A percentile compares a stretch with the other conserved stretches of the same genome.
These are phyloP conservation scores for Fusarium sterilihyphosum DNA, from an alignment of 2,329 filamentous ascomycete species.

Conservation along the genomic window DNA sequence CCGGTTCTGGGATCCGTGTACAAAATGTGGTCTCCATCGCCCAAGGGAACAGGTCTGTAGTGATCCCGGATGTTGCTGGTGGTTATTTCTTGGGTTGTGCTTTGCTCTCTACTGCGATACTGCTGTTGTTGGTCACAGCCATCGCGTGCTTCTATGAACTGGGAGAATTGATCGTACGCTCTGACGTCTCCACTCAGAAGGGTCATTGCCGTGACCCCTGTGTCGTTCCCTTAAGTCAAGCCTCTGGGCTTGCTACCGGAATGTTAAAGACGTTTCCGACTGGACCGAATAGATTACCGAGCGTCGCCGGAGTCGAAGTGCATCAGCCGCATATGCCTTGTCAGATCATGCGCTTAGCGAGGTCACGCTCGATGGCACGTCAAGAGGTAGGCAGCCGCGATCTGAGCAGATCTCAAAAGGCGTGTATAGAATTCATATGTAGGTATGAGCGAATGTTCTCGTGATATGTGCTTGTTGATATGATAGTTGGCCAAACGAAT, in stretches of 20 bases:
- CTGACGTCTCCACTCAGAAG: constrained; percentile 12
- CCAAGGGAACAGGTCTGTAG: constrained; percentile 70
- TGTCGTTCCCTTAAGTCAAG: constrained; percentile 30
- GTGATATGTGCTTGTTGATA: neutral
- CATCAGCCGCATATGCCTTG: constrained; percentile 60
- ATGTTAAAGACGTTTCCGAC: constrained; percentile 32
- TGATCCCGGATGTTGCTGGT: constrained; percentile 63
- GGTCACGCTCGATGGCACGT: constrained; percentile 70
- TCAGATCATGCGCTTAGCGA: constrained; percentile 63
- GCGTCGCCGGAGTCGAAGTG: constrained; percentile 65
- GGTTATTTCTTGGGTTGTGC: constrained; percentile 44
- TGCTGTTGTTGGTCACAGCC: constrained; percentile 25
- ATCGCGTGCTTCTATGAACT: constrained; percentile 23
- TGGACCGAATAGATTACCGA: constrained; percentile 38
- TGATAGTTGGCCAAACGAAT: neutral
- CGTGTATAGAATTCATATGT: neutral
- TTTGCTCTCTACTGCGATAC: constrained; percentile 18
- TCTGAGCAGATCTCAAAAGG: constrained; percentile 71
- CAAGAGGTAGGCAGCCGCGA: constrained; percentile 71
- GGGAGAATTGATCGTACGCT: constrained; percentile 17
- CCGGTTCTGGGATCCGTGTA: constrained; percentile 70
- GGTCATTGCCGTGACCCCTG: constrained; percentile 32
- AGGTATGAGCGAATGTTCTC: constrained; percentile 1
- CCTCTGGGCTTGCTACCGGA: constrained; percentile 36
- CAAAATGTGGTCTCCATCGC: constrained; percentile 71